These are phyloP conservation scores for Pilasporangium apinafurcum DNA, from an alignment of 352 stramenopile genomes.

Conservation along the genomic window DNA sequence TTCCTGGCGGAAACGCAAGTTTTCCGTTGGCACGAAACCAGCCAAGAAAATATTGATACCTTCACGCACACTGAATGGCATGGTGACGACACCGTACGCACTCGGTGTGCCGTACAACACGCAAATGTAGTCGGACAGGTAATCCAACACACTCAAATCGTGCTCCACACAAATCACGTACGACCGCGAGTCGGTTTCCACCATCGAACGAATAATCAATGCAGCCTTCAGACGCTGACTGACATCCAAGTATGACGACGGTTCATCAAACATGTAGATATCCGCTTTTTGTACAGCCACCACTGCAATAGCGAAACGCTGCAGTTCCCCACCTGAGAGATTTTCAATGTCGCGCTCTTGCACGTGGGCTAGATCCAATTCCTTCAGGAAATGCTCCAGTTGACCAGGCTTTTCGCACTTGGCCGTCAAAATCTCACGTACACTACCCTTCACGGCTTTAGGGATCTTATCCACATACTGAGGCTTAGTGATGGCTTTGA, in stretches of 20 bases:
- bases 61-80: slow-evolving; percentile 99
- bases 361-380: slow-evolving; percentile 96
- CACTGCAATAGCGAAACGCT: slow-evolving; percentile 98
- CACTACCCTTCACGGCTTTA: slow-evolving; percentile 92
- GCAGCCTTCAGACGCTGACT: slow-evolving; percentile 98
- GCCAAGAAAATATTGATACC: slow-evolving; percentile 99
- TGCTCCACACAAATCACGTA: slow-evolving; percentile 99
- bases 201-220: slow-evolving; percentile 96
- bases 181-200: slow-evolving; percentile 80
- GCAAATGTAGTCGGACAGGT: slow-evolving; percentile 99
- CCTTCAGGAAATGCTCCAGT: slow-evolving; percentile 81
- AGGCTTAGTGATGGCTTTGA: slow-evolving; percentile 99
- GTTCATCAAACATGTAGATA: slow-evolving; percentile 99
- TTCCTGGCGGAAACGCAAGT: slow-evolving; percentile 98
- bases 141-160: slow-evolving; percentile 99
- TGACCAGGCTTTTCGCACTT: slow-evolving; percentile 90
- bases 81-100: slow-evolving; percentile 99
- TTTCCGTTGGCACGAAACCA: slow-evolving; percentile 99
- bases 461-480: slow-evolving; percentile 99
- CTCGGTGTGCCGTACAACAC: slow-evolving; percentile 97
- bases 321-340: slow-evolving; percentile 97
- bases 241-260: slow-evolving; percentile 99
- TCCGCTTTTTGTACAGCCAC: slow-evolving; percentile 94
- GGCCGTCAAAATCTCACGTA: slow-evolving; percentile 90
- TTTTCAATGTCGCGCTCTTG: slow-evolving; percentile 94